Percentiles rank a stretch among this genome's conserved stretches.
These are phyloP conservation scores for Crithidia sp. DNA, from an alignment of 208 protist species.

Conservation along the genomic window DNA sequence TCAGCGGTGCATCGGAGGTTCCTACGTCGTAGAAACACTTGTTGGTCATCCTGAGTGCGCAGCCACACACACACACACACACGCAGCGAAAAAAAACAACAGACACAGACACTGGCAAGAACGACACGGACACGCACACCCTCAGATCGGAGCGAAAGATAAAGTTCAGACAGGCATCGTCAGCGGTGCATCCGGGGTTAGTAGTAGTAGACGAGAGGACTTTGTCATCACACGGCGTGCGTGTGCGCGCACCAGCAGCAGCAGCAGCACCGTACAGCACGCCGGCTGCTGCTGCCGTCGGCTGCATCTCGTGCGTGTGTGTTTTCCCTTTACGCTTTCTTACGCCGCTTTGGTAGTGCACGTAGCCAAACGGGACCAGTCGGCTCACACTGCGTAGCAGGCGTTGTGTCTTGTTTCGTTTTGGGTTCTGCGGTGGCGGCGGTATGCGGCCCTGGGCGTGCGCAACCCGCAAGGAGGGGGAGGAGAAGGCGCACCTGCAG, in stretches of 20 bases:
- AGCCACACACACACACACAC: background rate
- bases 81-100: background rate
- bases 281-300: background rate
- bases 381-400: conserved; percentile 40
- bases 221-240: conserved; percentile 28
- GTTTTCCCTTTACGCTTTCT: background rate
- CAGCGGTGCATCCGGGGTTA: conserved; percentile 24
- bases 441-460: background rate
- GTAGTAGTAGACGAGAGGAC: conserved; percentile 37
- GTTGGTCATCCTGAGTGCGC: background rate
- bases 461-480: too few species aligned
- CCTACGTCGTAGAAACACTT: background rate
- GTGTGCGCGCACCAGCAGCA: background rate
- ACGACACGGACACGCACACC: background rate
- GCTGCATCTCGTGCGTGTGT: too few species aligned
- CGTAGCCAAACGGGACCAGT: conserved; percentile 28
- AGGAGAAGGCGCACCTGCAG: too few species aligned
- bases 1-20: background rate
- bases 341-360: conserved; percentile 36
- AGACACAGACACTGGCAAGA: background rate
- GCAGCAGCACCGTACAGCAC: background rate
- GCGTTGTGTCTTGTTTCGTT: conserved; percentile 1
- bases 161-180: conserved; percentile 45
- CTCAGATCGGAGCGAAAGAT: conserved; percentile 71
- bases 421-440: too few species aligned